phyloP scores from a whole-genome alignment of 148 eudicot genomes.

The Fagopyrum tataricum region DNA sequence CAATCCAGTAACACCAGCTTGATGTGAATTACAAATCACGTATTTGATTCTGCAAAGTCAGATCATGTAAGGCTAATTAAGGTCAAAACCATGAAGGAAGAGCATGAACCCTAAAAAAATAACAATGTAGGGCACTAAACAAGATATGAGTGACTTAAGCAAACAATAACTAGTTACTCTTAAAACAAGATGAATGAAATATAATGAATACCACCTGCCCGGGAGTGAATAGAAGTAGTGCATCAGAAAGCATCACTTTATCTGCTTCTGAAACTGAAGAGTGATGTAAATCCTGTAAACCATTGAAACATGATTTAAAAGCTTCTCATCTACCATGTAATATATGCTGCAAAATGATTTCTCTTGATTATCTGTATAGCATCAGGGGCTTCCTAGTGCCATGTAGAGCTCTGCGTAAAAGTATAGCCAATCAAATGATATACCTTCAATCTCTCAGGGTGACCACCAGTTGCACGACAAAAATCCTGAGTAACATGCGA shows the following conservation, averaged over 20 bases:
- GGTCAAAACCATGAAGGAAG: constrained; percentile 1
- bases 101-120: neutral
- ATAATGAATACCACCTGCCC: constrained; percentile 61
- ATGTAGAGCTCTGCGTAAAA: neutral
- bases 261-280: constrained; percentile 62
- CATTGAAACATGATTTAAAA: neutral
- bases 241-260: constrained; percentile 86
- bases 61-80: neutral
- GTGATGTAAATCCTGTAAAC: constrained; percentile 45
- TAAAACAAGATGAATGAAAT: neutral
- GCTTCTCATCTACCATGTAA: neutral
- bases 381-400: neutral
- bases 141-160: neutral
- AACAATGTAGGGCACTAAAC: neutral
- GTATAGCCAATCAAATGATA: neutral
- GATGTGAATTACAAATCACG: neutral
- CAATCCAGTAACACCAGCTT: no score
- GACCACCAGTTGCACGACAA: constrained; percentile 46
- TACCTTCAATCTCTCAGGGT: constrained; percentile 62
- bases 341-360: neutral
- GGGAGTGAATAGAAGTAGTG: constrained; percentile 82
- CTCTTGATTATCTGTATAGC: neutral
- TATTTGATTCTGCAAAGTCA: neutral
- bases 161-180: neutral
- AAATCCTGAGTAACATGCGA: constrained; percentile 47